A percentile compares a stretch with the other conserved stretches of the same genome.
Conservation (phyloP, 371 early-diverging fungal species). For the Rhizopus arrhizus region DNA sequence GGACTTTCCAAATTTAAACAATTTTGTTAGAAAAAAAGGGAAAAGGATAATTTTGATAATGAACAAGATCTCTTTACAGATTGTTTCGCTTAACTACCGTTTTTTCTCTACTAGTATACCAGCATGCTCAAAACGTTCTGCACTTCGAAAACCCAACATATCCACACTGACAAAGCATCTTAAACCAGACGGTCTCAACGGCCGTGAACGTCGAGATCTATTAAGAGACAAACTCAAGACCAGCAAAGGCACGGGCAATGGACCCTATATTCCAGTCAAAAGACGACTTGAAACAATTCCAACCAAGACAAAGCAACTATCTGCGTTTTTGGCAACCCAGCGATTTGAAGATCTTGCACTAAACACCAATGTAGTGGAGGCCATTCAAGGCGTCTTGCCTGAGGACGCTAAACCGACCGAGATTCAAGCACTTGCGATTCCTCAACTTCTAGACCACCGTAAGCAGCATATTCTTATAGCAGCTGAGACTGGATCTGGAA, state of each 20-base stretch:
- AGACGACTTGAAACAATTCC: slow-evolving; percentile 42
- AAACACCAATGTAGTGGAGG: slow-evolving; percentile 43
- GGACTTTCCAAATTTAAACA: background rate
- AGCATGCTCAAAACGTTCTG: slow-evolving; percentile 34
- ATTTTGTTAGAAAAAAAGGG: background rate
- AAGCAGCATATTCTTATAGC: slow-evolving; percentile 76
- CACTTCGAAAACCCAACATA: slow-evolving; percentile 47
- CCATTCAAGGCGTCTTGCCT: slow-evolving; percentile 45
- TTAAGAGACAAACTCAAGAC: slow-evolving; percentile 32
- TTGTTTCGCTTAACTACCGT: slow-evolving; percentile 2
- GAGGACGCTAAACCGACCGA: slow-evolving; percentile 74
- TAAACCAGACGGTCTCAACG: slow-evolving; percentile 48
- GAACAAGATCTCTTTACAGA: background rate
- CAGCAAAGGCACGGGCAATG: slow-evolving; percentile 20
- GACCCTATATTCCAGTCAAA: slow-evolving; percentile 53
- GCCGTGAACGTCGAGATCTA: slow-evolving; percentile 46
- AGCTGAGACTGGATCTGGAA: slow-evolving; percentile 98
- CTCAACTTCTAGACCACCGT: slow-evolving; percentile 62
- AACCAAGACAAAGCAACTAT: slow-evolving; percentile 29
- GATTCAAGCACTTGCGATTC: slow-evolving; percentile 91
- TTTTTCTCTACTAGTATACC: slow-evolving; percentile 28
- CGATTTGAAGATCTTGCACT: slow-evolving; percentile 65
- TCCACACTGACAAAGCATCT: slow-evolving; percentile 54
- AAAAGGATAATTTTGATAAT: background rate
- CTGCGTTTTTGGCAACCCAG: slow-evolving; percentile 45